Base-by-base conservation (phyloP, 2,329 filamentous ascomycete genomes). In the Thermoascus crustaceus region DNA sequence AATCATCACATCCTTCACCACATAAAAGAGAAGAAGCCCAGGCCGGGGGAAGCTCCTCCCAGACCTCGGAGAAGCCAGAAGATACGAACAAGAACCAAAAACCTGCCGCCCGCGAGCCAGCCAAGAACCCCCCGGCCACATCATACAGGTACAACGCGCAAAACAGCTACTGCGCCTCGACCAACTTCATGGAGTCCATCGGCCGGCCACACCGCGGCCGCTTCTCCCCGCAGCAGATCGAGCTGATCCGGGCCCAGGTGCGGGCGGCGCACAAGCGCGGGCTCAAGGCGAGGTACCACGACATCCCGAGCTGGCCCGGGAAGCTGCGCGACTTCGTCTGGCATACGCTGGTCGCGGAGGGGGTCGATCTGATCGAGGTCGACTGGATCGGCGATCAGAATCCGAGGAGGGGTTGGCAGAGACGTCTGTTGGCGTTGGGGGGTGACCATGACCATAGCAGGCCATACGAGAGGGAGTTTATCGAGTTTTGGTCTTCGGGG, bases 291-390 rank as follows among this genome's bases (percentile, higher is more conserved):
- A 43, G 45, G 13, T 45, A 46, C 20, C 32, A 35, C 7, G 43
- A 32, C 2, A 41, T 49, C 13, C 40, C 45, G 1, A 21, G 37
- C 3, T 30, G 37, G 19, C 22, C 14, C 2, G 14, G 30, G 9
- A 23, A 22, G 17, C 9, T 43, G 22, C 42, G 32, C 5, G 39
- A 37, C 9, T 16, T 41, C 8, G 34, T 47, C 10, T 41, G 42
- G 44, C 34, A 41, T 4, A 29, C 40, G 4, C 27, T 49, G 31
- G 44, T 40, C 1, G 32, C 32, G n/a, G 45, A 44, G 18, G 45
- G 47, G 7, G 47, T 34, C 5, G 47, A 48, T 35, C n/a, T 47
- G 8, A 39, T 47, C 10, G 47, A 49, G n/a, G 26, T 48, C 7
- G 41, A 45, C n/a, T 34, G 40, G 37, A 22, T 27, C 1, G 16